Percentiles rank a stretch among this genome's conserved stretches.
phyloP scores from a whole-genome alignment of 352 stramenopile genomes.

The Globisporangium perplexum region DNA sequence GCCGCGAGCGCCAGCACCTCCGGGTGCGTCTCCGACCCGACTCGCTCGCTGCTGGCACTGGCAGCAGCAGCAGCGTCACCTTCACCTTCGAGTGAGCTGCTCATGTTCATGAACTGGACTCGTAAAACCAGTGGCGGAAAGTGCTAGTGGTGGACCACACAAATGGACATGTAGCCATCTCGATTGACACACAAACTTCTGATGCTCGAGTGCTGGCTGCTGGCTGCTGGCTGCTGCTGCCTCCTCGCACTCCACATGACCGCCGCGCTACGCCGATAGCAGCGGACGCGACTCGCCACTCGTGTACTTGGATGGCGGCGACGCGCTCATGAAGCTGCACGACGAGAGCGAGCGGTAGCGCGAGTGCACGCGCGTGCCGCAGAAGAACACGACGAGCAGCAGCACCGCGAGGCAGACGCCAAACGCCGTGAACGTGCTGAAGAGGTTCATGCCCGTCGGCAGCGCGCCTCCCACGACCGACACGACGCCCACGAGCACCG shows the following conservation, averaged over 20 bases:
- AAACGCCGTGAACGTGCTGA: conserved; percentile 75
- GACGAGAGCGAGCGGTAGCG: conserved; percentile 70
- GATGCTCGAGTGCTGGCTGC: not conserved
- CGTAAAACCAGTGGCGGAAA: no score
- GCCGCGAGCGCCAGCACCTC: conserved; percentile 44
- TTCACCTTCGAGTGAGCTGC: not conserved
- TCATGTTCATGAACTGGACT: not conserved
- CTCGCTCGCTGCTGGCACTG: not conserved
- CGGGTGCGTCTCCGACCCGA: conserved; percentile 8
- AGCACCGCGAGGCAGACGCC: conserved; percentile 67
- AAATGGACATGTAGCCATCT: conserved; percentile 2
- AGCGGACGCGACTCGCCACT: conserved; percentile 44
- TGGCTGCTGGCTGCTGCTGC: not conserved
- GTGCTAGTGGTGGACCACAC: not conserved
- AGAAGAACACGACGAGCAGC: conserved; percentile 77
- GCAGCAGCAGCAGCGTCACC: not conserved
- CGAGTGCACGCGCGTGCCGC: conserved; percentile 69
- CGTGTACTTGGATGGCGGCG: conserved; percentile 49
- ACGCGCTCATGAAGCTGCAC: conserved; percentile 66
- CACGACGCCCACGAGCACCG: conserved; percentile 60
- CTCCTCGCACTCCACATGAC: not conserved
- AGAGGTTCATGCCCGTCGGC: conserved; percentile 66
- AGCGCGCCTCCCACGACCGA: conserved; percentile 65
- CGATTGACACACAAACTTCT: not conserved
- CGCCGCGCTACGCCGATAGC: conserved; percentile 17